Percentiles rank a stretch among this genome's conserved stretches.
Evolutionary conservation across 1,139 yeast genomes (phyloP).

Genomic region (Lodderomyces oxycetoniae): DNA sequence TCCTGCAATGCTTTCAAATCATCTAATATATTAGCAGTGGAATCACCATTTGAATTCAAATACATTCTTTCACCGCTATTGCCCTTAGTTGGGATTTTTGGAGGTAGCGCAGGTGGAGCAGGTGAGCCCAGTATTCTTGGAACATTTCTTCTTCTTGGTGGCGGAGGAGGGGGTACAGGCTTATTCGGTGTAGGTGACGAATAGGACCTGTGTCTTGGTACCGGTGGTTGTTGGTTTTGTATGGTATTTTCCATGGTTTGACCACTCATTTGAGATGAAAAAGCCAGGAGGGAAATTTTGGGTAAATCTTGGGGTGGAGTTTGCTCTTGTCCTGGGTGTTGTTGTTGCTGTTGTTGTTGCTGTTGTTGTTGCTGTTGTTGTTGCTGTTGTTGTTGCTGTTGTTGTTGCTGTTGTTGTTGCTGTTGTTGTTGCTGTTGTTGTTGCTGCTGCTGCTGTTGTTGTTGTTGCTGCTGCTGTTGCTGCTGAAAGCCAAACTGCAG

Average conservation of each 20-base stretch:
- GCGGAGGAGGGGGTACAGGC: conserved; percentile 36
- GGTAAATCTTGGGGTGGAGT: conserved; percentile 16
- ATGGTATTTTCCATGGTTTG: conserved; percentile 36
- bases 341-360: conserved; percentile 7
- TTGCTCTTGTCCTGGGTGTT: conserved; percentile 5
- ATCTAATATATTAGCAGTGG: conserved; percentile 51
- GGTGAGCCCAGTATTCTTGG: conserved; percentile 10
- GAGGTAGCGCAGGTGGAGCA: conserved; percentile 32
- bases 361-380: conserved; percentile 3
- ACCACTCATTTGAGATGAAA: conserved; percentile 45
- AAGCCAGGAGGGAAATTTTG: conserved; percentile 35
- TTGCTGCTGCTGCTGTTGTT: conserved; percentile 7
- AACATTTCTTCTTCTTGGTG: conserved; percentile 29
- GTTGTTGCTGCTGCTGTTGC: conserved; percentile 6
- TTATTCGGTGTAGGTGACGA: conserved; percentile 41
- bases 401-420: no score
- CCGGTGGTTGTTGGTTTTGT: conserved; percentile 27
- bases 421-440: conserved; percentile 6
- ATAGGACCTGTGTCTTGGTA: conserved; percentile 35
- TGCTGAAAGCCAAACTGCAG: no score
- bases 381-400: conserved; percentile 11
- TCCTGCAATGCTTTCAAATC: conserved; percentile 60
- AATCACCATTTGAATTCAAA: conserved; percentile 19
- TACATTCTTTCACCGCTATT: conserved; percentile 7
- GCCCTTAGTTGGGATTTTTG: conserved; percentile 20